A percentile compares a stretch with the other conserved stretches of the same genome.
These are phyloP conservation scores for Euphorbia celastroides DNA, from an alignment of 441 rosid species.

Conservation along the genomic window DNA sequence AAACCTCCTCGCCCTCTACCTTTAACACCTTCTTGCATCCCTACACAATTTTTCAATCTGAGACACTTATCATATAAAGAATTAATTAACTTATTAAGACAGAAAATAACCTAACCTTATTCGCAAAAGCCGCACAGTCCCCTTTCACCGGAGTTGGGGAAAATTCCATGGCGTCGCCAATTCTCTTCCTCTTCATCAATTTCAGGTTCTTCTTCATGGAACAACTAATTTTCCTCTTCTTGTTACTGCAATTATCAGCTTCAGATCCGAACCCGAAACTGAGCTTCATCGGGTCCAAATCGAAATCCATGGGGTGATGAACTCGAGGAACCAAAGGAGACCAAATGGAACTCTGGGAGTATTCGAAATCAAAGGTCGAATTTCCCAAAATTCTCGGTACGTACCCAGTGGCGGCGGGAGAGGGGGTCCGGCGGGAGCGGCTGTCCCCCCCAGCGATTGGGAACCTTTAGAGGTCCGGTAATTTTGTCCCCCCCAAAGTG, in stretches of 20 bases:
- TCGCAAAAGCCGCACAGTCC: conserved; percentile 35
- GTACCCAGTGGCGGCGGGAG: too few species aligned
- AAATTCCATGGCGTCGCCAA: conserved; percentile 15
- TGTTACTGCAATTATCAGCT: conserved; percentile 13
- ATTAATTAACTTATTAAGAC: too few species aligned
- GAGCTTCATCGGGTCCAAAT: conserved; percentile 21
- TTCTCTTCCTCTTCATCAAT: conserved; percentile 11
- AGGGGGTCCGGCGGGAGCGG: too few species aligned
- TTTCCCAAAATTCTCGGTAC: too few species aligned
- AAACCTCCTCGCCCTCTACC: too few species aligned
- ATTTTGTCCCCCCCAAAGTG: too few species aligned
- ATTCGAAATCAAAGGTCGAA: conserved; percentile 64
- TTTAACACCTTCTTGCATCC: too few species aligned
- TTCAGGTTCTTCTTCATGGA: conserved; percentile 20
- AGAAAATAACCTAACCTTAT: too few species aligned
- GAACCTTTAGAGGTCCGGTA: too few species aligned
- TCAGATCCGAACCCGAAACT: conserved; percentile 26
- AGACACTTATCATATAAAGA: too few species aligned
- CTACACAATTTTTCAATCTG: too few species aligned
- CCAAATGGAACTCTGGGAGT: conserved; percentile 83
- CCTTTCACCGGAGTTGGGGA: conserved; percentile 34
- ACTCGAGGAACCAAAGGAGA: conserved; percentile 68
- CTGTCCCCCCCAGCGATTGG: too few species aligned
- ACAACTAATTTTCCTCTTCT: conserved; percentile 10
- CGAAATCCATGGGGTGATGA: conserved; percentile 34